Evolutionary conservation across 805 yeast genomes (phyloP), one percentile per base, ranked within the genome.

Genomic region (Metschnikowia proteae): DNA sequence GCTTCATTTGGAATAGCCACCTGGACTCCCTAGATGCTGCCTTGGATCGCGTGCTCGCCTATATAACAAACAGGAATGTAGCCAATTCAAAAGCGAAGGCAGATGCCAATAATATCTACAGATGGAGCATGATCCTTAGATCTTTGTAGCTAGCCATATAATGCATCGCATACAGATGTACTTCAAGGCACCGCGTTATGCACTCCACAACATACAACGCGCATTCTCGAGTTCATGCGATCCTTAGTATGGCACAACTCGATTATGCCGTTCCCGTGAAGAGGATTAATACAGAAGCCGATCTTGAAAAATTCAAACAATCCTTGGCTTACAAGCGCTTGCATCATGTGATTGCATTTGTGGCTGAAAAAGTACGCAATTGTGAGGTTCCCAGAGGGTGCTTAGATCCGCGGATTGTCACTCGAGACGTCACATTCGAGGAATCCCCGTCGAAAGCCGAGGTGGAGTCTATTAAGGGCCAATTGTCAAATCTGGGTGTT

Each of bases 361-460:
- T 71, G 9, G 44, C 68, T 4, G 54, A 55, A 6, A 55, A 58
- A 41, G 73, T 72, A 8, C 60, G 61, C 45, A 68, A 64, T 3
- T 43, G 36, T 4, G 71, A 67, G 37, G 64, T 71, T 1, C 75
- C 75, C 0, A 41, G 44, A 1, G 76, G 75, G 3, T 66, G 64
- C 1, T 57, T 81, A 17, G 62, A 70, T 37, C 38, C 28, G 54
- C 54, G 17, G 39, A 60, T 42, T 43, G 63, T 29, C 53, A 63
- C 59, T 7, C 47, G 54, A 26, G 44, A 41, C 25, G 6, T 9
- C 10, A 32, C 26, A 6, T 5, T 30, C 22, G 38, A 22, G 7
- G 27, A 35, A 5, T 5, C 33, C 22, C 31, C 9, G 32, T 9
- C 22, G 11, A 3, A 3, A n/a, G 8, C n/a, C 33, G 32, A 34